Base-by-base conservation (phyloP, 345 rosid species). In the Syzygium aromaticum region DNA sequence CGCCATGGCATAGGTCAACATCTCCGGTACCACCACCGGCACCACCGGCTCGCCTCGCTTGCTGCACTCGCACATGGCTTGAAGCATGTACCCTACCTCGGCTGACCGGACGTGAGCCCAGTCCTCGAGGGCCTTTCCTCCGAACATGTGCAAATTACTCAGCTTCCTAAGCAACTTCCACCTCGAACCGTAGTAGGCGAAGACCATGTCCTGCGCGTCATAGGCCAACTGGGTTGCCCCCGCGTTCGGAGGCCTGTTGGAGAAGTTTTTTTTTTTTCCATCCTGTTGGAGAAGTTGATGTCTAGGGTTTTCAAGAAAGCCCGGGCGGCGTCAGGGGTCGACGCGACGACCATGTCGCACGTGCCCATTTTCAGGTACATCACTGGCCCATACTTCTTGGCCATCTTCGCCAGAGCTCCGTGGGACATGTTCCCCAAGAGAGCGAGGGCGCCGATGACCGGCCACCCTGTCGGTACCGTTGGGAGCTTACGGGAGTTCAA, bases 151-250 rank as follows among this genome's bases (percentile, higher is more conserved):
- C 4, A 92, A 87, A 83, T 91, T 94, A 51, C 97, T 95, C 73
- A 95, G 33, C 85, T 92, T 95, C 49, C 97, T 89, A 13, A 95
- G 85, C 61, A 93, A 73, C 87, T 90, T 91, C 97, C 95, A 95
- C 77, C 91, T 89, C 0, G 92, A 90, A 1, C 97, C 97, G 17
- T 94, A 92, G 33, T 91, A 92, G 0, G 96, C 94, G 51, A 95
- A 95, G 40, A 93, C 96, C 95, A 95, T 89, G 89, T 95, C 95
- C 61, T 95, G 96, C 4, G 94, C 86, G 46, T 90, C 51, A 11
- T 94, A 93, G 21, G 96, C 96, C 40, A 94, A 52, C 89, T 93
- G 93, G 83, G 92, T 94, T 3, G 95, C 93, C 3, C 97, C 97
- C 2, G 95, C 95, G 28, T 93, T 91, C 0, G 91, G 88, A 1